Evolutionary conservation across 306 rosid genomes (phyloP).

Genomic region (Delonix regia): DNA sequence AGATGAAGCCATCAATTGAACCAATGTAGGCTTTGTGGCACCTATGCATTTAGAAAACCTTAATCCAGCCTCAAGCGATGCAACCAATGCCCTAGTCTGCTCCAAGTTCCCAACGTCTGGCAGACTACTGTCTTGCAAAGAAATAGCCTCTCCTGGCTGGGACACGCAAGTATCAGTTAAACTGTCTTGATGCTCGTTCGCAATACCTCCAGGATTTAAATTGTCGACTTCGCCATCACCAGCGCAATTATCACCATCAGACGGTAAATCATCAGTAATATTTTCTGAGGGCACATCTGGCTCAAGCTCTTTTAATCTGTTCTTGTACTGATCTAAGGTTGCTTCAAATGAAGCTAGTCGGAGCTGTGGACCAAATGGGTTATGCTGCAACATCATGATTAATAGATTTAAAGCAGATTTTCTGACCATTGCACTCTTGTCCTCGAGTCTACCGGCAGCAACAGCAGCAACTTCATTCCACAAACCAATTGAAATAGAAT

Average conservation of each 20-base stretch:
- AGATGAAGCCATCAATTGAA: constrained; percentile 95
- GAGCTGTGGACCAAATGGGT: constrained; percentile 97
- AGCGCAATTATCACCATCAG: constrained; percentile 46
- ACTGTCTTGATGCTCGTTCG: constrained; percentile 65
- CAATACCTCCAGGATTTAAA: constrained; percentile 41
- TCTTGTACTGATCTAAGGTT: constrained; percentile 80
- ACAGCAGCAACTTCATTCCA: constrained; percentile 90
- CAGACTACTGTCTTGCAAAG: constrained; percentile 61
- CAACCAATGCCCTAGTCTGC: constrained; percentile 96
- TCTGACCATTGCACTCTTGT: constrained; percentile 93
- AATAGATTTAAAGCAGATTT: constrained; percentile 81
- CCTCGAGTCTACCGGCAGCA: constrained; percentile 98
- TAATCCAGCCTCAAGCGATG: constrained; percentile 92
- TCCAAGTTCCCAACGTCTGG: constrained; percentile 95
- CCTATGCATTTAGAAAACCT: constrained; percentile 84
- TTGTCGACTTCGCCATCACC: constrained; percentile 71
- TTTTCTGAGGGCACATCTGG: constrained; percentile 58
- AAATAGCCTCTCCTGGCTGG: constrained; percentile 50
- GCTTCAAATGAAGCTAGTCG: constrained; percentile 87
- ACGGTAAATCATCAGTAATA: constrained; percentile 42
- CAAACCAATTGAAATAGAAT: constrained; percentile 92
- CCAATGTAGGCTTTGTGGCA: constrained; percentile 78
- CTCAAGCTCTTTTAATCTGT: constrained; percentile 77
- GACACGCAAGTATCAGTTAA: constrained; percentile 70
- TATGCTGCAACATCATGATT: constrained; percentile 94